A percentile compares a stretch with the other conserved stretches of the same genome.
These are phyloP conservation scores for Stereum hirsutum DNA, from an alignment of 1,284 basidiomycete species.

Conservation along the genomic window DNA sequence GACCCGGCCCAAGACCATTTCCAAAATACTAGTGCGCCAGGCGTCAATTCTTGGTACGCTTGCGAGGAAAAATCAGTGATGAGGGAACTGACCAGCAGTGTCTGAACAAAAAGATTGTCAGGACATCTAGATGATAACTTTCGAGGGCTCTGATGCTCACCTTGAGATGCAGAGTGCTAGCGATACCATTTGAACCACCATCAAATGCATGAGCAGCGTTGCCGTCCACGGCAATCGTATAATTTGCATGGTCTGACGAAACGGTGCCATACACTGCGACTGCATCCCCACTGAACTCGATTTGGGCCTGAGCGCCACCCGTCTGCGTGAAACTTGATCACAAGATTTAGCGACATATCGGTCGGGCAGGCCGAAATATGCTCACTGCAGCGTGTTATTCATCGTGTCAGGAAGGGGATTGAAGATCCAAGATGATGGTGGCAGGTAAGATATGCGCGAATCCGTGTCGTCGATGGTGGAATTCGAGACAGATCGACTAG, in stretches of 20 bases:
- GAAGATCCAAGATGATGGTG: conserved; percentile 24
- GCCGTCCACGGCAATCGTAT: conserved; percentile 36
- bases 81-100: conserved; percentile 30
- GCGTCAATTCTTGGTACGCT: too few species aligned
- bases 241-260: conserved; percentile 36
- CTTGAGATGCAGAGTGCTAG: conserved; percentile 25
- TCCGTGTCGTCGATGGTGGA: conserved; percentile 32
- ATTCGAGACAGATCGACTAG: conserved; percentile 20
- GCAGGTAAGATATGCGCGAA: conserved; percentile 29
- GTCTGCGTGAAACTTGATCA: conserved; percentile 28
- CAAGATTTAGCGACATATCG: background rate
- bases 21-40: conserved; percentile 28
- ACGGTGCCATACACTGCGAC: conserved; percentile 43
- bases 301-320: conserved; percentile 29
- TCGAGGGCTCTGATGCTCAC: conserved; percentile 16
- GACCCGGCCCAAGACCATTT: conserved; percentile 22
- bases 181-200: conserved; percentile 24
- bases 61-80: background rate
- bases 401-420: conserved; percentile 6
- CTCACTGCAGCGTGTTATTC: conserved; percentile 8
- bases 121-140: too few species aligned
- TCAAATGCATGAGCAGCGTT: conserved; percentile 20
- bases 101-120: conserved; percentile 20
- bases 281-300: conserved; percentile 38
- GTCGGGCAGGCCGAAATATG: background rate